Evolutionary conservation across 2,329 filamentous ascomycete species (phyloP).

Genomic region (Didymella segeticola): DNA sequence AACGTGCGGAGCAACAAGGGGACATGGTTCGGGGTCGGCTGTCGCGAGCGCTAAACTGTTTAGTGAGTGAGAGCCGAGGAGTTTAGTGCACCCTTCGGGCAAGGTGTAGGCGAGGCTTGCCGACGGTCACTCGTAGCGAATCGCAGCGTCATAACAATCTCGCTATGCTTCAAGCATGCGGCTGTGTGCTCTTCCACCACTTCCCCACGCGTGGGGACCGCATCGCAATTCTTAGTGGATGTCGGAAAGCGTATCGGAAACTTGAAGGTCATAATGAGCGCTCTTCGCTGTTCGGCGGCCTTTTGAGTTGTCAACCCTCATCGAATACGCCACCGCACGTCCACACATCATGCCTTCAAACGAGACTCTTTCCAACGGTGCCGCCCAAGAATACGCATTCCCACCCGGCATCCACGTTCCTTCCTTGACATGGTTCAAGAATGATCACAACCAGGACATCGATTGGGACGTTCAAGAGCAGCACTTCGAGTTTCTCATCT

Average conservation of each 20-base stretch:
- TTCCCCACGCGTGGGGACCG: slow-evolving; percentile 16
- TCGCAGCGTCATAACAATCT: slow-evolving; percentile 14
- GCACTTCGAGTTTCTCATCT: slow-evolving; percentile 62
- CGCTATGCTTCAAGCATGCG: slow-evolving; percentile 6
- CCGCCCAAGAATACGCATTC: slow-evolving; percentile 46
- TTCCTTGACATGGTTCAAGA: slow-evolving; percentile 62
- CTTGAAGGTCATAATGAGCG: slow-evolving; percentile 23
- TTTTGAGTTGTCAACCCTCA: neutral
- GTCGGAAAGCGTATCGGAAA: slow-evolving; percentile 29
- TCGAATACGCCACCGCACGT: neutral
- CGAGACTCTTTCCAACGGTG: slow-evolving; percentile 32
- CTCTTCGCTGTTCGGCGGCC: slow-evolving; percentile 14
- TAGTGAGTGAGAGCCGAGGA: neutral
- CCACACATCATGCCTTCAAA: slow-evolving; percentile 38
- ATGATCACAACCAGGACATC: slow-evolving; percentile 58
- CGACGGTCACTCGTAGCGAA: slow-evolving; percentile 12
- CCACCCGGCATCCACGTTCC: slow-evolving; percentile 65
- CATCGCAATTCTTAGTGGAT: slow-evolving; percentile 25
- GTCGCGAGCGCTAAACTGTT: slow-evolving; percentile 16
- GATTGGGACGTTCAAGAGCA: slow-evolving; percentile 63
- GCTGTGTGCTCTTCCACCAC: slow-evolving; percentile 3
- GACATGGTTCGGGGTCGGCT: slow-evolving; percentile 14
- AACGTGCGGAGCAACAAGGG: slow-evolving; percentile 13
- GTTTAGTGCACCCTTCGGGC: neutral
- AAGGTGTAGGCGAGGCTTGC: slow-evolving; percentile 13